These are phyloP conservation scores for Diaporthe sp. DNA, from an alignment of 2,329 filamentous ascomycete genomes.

Conservation along the genomic window DNA sequence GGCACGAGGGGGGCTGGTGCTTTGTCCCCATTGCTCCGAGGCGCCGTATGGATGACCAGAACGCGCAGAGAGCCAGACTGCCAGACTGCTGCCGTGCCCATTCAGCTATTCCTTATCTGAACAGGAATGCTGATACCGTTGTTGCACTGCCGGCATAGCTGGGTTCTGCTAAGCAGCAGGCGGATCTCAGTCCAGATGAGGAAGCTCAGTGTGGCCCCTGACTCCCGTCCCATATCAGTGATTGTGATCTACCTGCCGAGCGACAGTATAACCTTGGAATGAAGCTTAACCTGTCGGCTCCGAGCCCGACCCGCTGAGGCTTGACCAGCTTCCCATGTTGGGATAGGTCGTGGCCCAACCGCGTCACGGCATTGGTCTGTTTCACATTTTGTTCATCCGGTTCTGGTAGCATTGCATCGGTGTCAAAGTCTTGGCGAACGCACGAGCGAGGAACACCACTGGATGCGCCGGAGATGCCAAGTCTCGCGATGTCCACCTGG, in stretches of 20 bases:
- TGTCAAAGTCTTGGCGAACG: constrained; percentile 34
- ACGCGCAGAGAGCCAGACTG: not conserved
- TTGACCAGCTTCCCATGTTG: constrained; percentile 32
- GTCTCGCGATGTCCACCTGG: constrained; percentile 26
- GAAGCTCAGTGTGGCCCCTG: constrained; percentile 6
- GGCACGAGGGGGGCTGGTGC: not conserved
- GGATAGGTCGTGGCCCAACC: constrained; percentile 29
- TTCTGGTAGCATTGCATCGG: constrained; percentile 29
- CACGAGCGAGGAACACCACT: not conserved
- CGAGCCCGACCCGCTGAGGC: constrained; percentile 19
- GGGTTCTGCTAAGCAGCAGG: constrained; percentile 2
- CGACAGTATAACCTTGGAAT: constrained; percentile 28
- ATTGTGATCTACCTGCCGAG: constrained; percentile 25
- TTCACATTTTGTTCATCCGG: constrained; percentile 31
- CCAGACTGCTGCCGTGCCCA: not conserved
- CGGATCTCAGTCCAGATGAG: constrained; percentile 16
- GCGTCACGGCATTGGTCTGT: constrained; percentile 32
- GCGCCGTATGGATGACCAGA: not conserved
- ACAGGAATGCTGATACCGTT: not conserved
- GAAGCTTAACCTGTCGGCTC: constrained; percentile 30
- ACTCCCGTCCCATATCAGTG: constrained; percentile 17
- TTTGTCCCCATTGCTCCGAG: not conserved
- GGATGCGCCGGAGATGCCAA: constrained; percentile 23
- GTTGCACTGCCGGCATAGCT: constrained; percentile 15
- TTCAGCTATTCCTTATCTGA: not conserved